Conservation (phyloP, 2,329 filamentous ascomycete species). For the Coleophoma cylindrospora region DNA sequence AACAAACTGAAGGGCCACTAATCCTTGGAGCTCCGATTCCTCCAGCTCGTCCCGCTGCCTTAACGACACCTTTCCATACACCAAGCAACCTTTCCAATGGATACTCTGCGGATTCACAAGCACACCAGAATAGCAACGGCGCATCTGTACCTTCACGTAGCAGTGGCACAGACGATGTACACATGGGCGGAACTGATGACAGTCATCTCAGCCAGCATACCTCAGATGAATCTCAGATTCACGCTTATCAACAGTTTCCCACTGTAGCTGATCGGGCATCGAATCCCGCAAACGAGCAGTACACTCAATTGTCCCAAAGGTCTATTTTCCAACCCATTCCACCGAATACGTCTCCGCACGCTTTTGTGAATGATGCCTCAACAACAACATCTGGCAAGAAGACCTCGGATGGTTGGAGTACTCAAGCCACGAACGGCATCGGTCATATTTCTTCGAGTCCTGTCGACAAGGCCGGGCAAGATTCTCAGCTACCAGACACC, state of each 20-base stretch:
- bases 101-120: slow-evolving; percentile 37
- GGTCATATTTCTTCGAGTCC: slow-evolving; percentile 23
- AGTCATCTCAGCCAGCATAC: slow-evolving; percentile 34
- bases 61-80: slow-evolving; percentile 33
- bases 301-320: slow-evolving; percentile 52
- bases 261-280: slow-evolving; percentile 36
- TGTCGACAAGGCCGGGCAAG: slow-evolving; percentile 13
- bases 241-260: slow-evolving; percentile 38
- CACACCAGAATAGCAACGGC: slow-evolving; percentile 47
- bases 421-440: slow-evolving; percentile 67
- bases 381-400: slow-evolving; percentile 83
- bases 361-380: slow-evolving; percentile 75
- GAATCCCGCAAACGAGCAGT: slow-evolving; percentile 29
- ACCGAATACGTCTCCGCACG: slow-evolving; percentile 51
- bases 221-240: slow-evolving; percentile 37
- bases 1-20: slow-evolving; percentile 39
- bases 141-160: slow-evolving; percentile 38
- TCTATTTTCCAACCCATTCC: slow-evolving; percentile 56
- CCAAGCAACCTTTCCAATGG: slow-evolving; percentile 57
- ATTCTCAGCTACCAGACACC: slow-evolving; percentile 47
- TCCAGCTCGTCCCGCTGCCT: slow-evolving; percentile 30
- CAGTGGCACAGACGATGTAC: slow-evolving; percentile 44
- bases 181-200: slow-evolving; percentile 54
- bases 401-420: slow-evolving; percentile 64
- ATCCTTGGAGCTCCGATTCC: slow-evolving; percentile 62